Conservation (phyloP, 2,329 filamentous ascomycete species). For the Penicillium janthinellum region DNA sequence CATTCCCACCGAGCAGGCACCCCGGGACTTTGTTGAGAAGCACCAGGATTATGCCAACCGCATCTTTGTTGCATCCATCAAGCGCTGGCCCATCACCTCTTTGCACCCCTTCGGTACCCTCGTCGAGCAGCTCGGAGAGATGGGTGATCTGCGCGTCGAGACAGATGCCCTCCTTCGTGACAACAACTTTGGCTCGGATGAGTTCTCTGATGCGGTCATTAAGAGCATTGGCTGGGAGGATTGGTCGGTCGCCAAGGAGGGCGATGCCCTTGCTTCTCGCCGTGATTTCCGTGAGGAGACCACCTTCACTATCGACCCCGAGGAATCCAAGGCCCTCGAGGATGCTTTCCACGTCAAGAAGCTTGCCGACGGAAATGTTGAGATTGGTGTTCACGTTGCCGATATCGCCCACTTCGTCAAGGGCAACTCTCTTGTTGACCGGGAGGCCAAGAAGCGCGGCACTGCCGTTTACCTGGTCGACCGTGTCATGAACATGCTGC, state of each 20-base stretch:
- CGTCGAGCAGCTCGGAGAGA: conserved; percentile 93
- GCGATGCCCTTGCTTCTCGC: conserved; percentile 72
- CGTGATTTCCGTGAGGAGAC: conserved; percentile 89
- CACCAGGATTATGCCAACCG: conserved; percentile 96
- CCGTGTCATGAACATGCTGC: conserved; percentile 83
- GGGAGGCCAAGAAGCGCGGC: conserved; percentile 96
- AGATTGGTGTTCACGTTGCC: conserved; percentile 92
- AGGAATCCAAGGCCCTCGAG: conserved; percentile 83
- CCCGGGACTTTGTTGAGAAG: conserved; percentile 96
- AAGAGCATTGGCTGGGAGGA: conserved; percentile 91
- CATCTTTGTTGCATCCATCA: conserved; percentile 98
- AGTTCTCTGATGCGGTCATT: conserved; percentile 94
- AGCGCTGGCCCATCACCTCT: conserved; percentile 99
- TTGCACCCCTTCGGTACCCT: conserved; percentile 97
- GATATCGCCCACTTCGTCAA: conserved; percentile 98
- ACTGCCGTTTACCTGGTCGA: conserved; percentile 95
- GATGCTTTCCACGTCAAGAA: conserved; percentile 92
- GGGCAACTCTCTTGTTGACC: conserved; percentile 89
- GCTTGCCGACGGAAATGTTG: conserved; percentile 78
- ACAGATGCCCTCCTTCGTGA: conserved; percentile 95
- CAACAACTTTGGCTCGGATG: conserved; percentile 97
- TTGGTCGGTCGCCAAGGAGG: conserved; percentile 84
- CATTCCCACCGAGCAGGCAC: conserved; percentile 96
- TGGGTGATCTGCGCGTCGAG: conserved; percentile 96
- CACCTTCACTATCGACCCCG: conserved; percentile 89